Evolutionary conservation across 2,329 filamentous ascomycete species (phyloP).

Genomic region (Venturia pyrina): DNA sequence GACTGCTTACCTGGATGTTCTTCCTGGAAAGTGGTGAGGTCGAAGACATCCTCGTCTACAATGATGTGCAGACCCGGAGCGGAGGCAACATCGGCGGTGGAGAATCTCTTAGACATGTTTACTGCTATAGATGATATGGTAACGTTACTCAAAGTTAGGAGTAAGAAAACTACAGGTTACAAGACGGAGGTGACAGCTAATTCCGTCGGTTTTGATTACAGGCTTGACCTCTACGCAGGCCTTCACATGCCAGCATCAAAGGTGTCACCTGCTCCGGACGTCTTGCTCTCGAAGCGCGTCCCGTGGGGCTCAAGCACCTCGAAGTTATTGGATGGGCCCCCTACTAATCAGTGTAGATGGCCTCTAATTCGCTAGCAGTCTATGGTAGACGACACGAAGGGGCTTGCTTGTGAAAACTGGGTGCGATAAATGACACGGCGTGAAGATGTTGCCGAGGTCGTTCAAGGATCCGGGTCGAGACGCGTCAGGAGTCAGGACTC

Average conservation of each 20-base stretch:
- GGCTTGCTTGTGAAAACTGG: neutral
- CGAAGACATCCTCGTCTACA: slow-evolving; percentile 91
- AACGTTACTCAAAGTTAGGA: neutral
- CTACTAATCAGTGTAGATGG: neutral
- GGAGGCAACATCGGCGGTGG: slow-evolving; percentile 72
- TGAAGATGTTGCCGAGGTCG: neutral
- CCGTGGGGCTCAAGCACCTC: neutral
- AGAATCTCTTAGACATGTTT: slow-evolving; percentile 79
- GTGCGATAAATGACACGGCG: neutral
- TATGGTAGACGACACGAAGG: neutral
- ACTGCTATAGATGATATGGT: neutral
- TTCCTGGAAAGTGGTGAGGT: slow-evolving; percentile 60
- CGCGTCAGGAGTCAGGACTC: neutral
- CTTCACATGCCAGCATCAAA: neutral
- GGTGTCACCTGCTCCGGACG: neutral
- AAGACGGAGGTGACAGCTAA: neutral
- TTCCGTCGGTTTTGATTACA: neutral
- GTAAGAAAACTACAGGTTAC: neutral
- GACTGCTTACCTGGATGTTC: slow-evolving; percentile 31
- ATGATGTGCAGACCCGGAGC: slow-evolving; percentile 77
- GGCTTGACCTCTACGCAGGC: neutral
- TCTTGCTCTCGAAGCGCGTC: neutral
- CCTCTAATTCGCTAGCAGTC: neutral
- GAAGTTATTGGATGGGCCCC: neutral
- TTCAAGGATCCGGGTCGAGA: neutral